These are phyloP conservation scores for Chenopodium suecicum DNA, from an alignment of 148 eudicot genomes.

Conservation along the genomic window DNA sequence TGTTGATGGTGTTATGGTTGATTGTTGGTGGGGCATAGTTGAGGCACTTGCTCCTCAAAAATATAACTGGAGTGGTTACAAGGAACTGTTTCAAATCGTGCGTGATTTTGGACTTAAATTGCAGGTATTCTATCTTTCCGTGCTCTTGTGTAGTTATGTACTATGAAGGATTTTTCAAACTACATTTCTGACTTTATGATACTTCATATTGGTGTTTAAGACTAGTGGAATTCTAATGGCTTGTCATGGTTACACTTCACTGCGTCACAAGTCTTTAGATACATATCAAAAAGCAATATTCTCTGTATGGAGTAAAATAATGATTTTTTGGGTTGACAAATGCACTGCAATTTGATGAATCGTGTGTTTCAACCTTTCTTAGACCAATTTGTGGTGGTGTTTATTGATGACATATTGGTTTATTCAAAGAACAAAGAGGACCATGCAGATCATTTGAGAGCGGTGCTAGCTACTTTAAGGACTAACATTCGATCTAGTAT, in stretches of 20 bases:
- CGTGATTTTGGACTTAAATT: slow-evolving; percentile 65
- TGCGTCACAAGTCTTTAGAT: background rate
- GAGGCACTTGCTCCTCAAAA: slow-evolving; percentile 69
- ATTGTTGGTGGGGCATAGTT: slow-evolving; percentile 99
- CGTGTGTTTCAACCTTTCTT: too few relatives aligned
- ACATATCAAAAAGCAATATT: background rate
- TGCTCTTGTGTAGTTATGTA: background rate
- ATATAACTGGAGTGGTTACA: slow-evolving; percentile 85
- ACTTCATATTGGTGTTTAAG: background rate
- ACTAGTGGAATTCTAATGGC: background rate
- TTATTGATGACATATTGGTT: too few relatives aligned
- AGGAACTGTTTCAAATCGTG: slow-evolving; percentile 64
- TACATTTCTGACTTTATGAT: background rate
- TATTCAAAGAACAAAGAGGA: too few relatives aligned
- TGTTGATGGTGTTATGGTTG: slow-evolving; percentile 92
- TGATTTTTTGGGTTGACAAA: too few relatives aligned
- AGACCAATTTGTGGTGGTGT: too few relatives aligned
- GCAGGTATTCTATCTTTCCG: slow-evolving; percentile 42
- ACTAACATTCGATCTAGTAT: background rate
- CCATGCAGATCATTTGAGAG: too few relatives aligned
- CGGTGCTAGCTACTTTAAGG: too few relatives aligned
- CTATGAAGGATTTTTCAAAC: background rate
- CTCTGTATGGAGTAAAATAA: background rate
- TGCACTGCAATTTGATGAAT: too few relatives aligned
- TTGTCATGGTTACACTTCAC: background rate